Percentiles rank a stretch among this genome's conserved stretches.
These are phyloP conservation scores for Sporisorium scitamineum DNA, from an alignment of 1,284 basidiomycete genomes.

Conservation along the genomic window DNA sequence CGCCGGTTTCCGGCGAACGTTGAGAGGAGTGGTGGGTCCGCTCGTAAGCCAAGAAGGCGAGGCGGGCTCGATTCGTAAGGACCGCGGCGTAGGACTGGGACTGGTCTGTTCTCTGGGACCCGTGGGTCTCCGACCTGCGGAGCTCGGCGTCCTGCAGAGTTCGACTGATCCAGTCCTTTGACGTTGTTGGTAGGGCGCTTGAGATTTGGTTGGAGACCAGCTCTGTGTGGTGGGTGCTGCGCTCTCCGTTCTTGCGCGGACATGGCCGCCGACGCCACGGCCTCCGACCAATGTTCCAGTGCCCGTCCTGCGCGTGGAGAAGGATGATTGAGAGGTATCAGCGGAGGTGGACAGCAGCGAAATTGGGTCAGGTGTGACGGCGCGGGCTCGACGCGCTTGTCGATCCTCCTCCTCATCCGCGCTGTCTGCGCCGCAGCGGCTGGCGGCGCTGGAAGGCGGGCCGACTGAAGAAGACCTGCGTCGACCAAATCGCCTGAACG, in stretches of 20 bases:
- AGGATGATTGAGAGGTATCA: background rate
- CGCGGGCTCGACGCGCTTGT: conserved; percentile 17
- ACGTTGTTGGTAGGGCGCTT: conserved; percentile 35
- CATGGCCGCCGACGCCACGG: conserved; percentile 13
- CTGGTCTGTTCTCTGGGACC: conserved; percentile 42
- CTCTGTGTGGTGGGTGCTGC: conserved; percentile 17
- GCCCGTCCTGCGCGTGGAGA: conserved; percentile 10
- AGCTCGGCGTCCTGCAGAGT: conserved; percentile 47
- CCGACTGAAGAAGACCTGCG: conserved; percentile 42
- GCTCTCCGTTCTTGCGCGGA: conserved; percentile 33
- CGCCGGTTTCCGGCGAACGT: conserved; percentile 40
- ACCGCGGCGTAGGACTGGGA: conserved; percentile 21
- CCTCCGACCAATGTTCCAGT: conserved; percentile 1
- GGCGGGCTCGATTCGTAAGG: conserved; percentile 3
- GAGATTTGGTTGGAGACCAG: conserved; percentile 24
- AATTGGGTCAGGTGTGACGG: conserved; percentile 32
- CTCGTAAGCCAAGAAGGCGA: conserved; percentile 27
- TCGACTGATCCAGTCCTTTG: conserved; percentile 40
- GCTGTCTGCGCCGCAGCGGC: conserved; percentile 24
- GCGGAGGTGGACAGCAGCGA: conserved; percentile 27
- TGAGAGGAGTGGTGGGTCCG: conserved; percentile 39
- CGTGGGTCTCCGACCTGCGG: conserved; percentile 45
- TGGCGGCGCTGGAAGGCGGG: conserved; percentile 23
- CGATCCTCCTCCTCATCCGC: conserved; percentile 24
- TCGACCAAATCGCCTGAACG: conserved; percentile 32